Evolutionary conservation across 495 filamentous ascomycete genomes (phyloP), one percentile per base, ranked within the genome.

Genomic region (Alectoria sarmentosa): DNA sequence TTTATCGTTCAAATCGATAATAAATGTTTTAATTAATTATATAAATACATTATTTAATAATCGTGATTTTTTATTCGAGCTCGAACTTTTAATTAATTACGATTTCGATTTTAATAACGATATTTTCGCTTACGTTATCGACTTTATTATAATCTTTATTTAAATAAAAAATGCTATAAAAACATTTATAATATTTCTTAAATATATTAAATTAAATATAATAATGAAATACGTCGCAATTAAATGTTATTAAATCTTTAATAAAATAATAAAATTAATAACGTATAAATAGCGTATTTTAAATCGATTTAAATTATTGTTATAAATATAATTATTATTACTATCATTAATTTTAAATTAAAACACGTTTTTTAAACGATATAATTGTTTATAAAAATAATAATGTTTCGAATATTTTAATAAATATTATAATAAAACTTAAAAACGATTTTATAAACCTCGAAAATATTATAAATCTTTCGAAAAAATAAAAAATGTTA

Each of bases 361-460:
- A n/a, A n/a, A n/a, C n/a, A 56, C 30, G 9, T 41, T 15, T 64
- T 0, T 34, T 41, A 28, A 61, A 66, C 57, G 44, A 26, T 39
- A 59, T 65, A 34, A 65, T 37, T n/a, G n/a, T n/a, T n/a, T n/a
- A n/a, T n/a, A n/a, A n/a, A n/a, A n/a, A n/a, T n/a, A n/a, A n/a
- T n/a, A 26, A 37, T 65, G 4, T 37, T 26, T 9, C 10, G 17
- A 15, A n/a, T 9, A 46, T 4, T n/a, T 17, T 65, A 32, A 28
- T 14, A 0, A 4, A 0, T 8, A 11, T 66, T 23, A n/a, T 56
- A 26, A 21, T 44, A 26, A 28, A 48, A n/a, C 59, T 59, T 37
- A 26, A n/a, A 23, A 14, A 64, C 34, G 34, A 59, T 10, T 64
- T 58, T 36, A 41, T 21, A 32, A n/a, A 64, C 37, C 11, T 52